Evolutionary conservation across 331 rosid genomes (phyloP), one percentile per base, ranked within the genome.

Genomic region (Telfairia occidentalis): DNA sequence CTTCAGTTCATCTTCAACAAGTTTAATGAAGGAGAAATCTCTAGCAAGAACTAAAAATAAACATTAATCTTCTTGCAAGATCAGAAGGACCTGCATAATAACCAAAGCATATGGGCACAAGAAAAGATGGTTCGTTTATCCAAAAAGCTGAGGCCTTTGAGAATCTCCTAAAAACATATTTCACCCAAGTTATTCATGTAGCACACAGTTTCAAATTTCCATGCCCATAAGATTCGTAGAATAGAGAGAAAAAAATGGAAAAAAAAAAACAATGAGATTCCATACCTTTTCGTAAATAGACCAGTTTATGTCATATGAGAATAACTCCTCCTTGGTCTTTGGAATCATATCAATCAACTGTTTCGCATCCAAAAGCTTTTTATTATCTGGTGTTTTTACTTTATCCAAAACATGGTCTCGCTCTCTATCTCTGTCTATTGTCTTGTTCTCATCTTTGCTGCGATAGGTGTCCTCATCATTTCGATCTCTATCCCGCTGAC

Each of bases 261-360:
- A 64, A 35, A 45, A 37, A 53, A 19, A 32, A 24, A 38, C 13
- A 30, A 73, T 19, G 7, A 48, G 28, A 43, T 23, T 42, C 15
- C 59, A 37, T 86, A 86, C 99, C 94, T 92, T 84, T 61, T 95
- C 99, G 81, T 95, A 95, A 50, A 90, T 86, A 4, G 88, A 80
- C 99, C 99, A 95, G 70, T 95, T 91, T 63, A 95, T 90, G 80
- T 89, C 94, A 74, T 90, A 90, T 2, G 97, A 90, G 82, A 95
- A 95, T 83, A 95, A 81, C 80, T 95, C 99, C 78, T 95, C 99
- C 80, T 95, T 95, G 43, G 99, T 95, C 86, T 81, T 95, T 0
- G 99, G 99, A 80, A 95, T 95, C 97, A 90, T 92, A 85, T 95
- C 99, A 80, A 95, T 95, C 79, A 95, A 81, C 81, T 95, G 97